Evolutionary conservation across 129 eudicot species (phyloP).

Genomic region (Chrysanthemum seticuspe): DNA sequence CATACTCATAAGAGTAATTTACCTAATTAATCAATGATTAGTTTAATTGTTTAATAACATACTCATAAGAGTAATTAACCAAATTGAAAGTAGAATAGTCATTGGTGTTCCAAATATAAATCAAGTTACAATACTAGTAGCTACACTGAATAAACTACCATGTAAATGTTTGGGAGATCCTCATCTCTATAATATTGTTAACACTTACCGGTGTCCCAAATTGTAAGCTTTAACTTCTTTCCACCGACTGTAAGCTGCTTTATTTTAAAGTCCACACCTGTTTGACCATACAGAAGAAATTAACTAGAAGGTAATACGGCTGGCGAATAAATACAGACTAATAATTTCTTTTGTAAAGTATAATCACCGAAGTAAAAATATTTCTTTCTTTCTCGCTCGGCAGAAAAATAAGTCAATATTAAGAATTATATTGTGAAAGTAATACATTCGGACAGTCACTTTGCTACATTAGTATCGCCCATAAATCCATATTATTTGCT

Average conservation of each 20-base stretch:
- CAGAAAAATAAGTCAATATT: neutral
- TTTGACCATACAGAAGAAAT: neutral
- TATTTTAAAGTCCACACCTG: constrained; percentile 76
- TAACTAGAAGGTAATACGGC: neutral
- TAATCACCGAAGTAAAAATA: neutral
- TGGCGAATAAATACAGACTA: neutral
- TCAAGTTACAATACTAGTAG: neutral
- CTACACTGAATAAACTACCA: neutral
- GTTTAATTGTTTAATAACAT: too few species aligned
- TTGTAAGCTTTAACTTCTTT: constrained; percentile 69
- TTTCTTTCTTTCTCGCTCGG: neutral
- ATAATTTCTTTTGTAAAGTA: neutral
- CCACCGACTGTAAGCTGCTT: constrained; percentile 62
- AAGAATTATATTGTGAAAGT: neutral
- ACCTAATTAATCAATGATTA: too few species aligned
- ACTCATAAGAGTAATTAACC: too few species aligned
- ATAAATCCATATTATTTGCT: neutral
- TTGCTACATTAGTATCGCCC: neutral
- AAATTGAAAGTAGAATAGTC: too few species aligned
- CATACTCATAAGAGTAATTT: too few species aligned
- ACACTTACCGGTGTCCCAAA: constrained; percentile 75
- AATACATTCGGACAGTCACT: neutral
- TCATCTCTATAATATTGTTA: neutral
- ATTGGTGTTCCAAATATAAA: neutral
- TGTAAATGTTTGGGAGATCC: neutral